Base-by-base conservation (phyloP, 1,284 basidiomycete species). In the Meripilus lineatus region DNA sequence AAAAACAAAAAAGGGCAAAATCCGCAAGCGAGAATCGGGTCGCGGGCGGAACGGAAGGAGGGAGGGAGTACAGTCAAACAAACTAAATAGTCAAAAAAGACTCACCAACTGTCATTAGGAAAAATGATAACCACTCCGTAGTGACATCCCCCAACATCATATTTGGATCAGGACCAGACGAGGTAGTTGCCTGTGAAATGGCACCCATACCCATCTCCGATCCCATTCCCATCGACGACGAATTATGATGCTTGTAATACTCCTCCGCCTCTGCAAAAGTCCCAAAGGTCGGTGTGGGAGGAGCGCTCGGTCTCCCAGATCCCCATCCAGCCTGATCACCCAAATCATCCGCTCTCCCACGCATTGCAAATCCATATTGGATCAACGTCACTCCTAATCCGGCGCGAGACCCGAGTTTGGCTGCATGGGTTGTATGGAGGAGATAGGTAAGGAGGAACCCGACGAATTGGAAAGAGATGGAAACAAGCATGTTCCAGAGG, bases 391-490 rank as follows among this genome's bases (percentile, higher is more conserved):
- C 76, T 20, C 95, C 95, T 28, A 99, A 76, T 24, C 95, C 95
- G 1, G 93, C 94, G 36, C 94, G 84, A 32, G 92, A 93, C 38
- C 95, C 95, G 53, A 92, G 84, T 57, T 94, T 91, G 15, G 93
- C 93, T 4, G 96, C 92, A 62, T 99, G 96, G 1, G 94, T 95
- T 4, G 89, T 92, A 63, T 93, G 92, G 21, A 96, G 76, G 46
- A 96, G 83, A 64, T 93, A 96, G 6, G 93, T 95, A 64, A 96
- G 81, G 49, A 94, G 79, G 78, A 96, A 96, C 37, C 93, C 94
- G 54, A 98, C 85, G 59, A 98, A 97, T 68, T 97, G 93, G 84
- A 99, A 99, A 28, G 91, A 92, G 53, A 93, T 81, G 38, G 90
- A 93, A 46, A 99, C 86, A 47, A 98, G 81, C 62, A 95, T 74